Base-by-base conservation (phyloP, 2,329 filamentous ascomycete species). In the Knufia fluminis region DNA sequence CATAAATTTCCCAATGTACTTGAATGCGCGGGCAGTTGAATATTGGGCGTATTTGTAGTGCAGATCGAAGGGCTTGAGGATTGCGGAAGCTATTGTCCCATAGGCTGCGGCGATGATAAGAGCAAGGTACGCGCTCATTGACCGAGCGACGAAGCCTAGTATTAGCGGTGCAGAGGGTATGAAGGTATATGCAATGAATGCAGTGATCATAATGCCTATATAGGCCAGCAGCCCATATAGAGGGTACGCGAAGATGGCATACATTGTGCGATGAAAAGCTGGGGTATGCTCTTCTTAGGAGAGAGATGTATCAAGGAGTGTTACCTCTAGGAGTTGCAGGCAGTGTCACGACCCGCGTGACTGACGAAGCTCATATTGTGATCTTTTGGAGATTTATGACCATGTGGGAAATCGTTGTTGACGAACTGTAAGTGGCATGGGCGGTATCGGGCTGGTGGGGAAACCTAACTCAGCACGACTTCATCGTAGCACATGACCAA, bases 11-110 rank as follows among this genome's bases (percentile, higher is more conserved):
- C 95, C 94, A 57, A 78, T 65, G 70, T 79, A 85, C 66, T 90
- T 85, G 76, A 95, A 97, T 55, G 76, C 69, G 53, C 89, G 80
- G 6, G 74, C 92, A 8, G 80, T 80, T 33, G 86, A 80, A 87
- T 89, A 97, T 74, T 97, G 92, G 23, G 86, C 79, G 56, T 88
- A 79, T 49, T 85, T 81, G 52, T 81, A 82, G 60, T 85, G 79
- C 22, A 57, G 28, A 52, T 89, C 89, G 43, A 82, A 59, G 14
- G 86, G 60, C 41, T 85, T 82, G 54, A 97, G 76, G 52, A 79
- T 61, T 53, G 90, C 76, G 39, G 85, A 88, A 23, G 82, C 82
- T 41, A 86, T 53, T 51, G 87, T 85, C 52, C 90, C 92, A 68
- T 87, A 94, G 59, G 74, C 66, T 23, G 90, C 78, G 63, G 72